Base-by-base conservation (phyloP, 257 asterid species). In the Primulina tabacum region DNA sequence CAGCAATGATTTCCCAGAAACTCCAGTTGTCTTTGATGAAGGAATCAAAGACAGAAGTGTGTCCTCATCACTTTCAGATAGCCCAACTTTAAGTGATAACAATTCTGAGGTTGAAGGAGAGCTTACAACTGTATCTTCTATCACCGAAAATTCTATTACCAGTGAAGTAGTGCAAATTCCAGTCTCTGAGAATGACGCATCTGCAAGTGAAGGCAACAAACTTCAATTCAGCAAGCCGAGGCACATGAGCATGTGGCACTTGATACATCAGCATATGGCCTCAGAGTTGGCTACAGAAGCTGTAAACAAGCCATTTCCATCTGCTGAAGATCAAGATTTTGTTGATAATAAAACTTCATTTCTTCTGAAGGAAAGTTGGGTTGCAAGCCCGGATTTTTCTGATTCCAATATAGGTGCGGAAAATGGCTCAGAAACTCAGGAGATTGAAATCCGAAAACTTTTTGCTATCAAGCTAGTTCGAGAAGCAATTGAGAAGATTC, bases 401-500 rank as follows among this genome's bases (percentile, higher is more conserved):
- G 81, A 69, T 71, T 60, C 82, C 33, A 82, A 83, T 30, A 2
- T 61, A 11, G 80, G 68, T 24, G 67, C 29, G 52, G 73, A 68
- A 8, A 72, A 71, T 57, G 89, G 85, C n/a, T 60, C 83, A 3
- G 87, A 76, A 33, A 80, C 70, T 67, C 86, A 75, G 82, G 99
- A 88, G 26, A 72, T 84, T 26, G 97, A 89, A 77, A 37, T 77
- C 38, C 88, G 89, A 20, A 94, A 94, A 70, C 62, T 89, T 68
- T 80, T 83, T 21, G 96, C 97, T 0, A 83, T 91, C 77, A 89
- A 89, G 89, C 87, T 94, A 38, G 99, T 94, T 5, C 81, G 97
- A 40, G 96, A 94, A 79, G 98, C 98, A 8, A 85, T 94, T 28
- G 99, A 94, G 86, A 94, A 85, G 85, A 86, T 94, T 81, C 99